A percentile compares a stretch with the other conserved stretches of the same genome.
Conservation (phyloP, 805 yeast species). For the Wickerhamiella shivajii region DNA sequence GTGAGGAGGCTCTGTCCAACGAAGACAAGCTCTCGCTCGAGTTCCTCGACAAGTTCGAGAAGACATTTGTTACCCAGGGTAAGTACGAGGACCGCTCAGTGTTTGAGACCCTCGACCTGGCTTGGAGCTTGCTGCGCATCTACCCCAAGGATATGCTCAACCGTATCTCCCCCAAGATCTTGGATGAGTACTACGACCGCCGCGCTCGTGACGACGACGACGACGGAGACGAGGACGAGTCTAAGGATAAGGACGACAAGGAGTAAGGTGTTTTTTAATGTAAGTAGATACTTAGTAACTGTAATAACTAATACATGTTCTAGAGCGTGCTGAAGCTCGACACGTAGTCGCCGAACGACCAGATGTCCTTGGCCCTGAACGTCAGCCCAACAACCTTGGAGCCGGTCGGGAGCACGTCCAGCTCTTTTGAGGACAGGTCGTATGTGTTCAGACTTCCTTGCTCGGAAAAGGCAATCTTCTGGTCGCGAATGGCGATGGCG, state of each 20-base stretch:
- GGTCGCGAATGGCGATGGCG: too few relatives aligned
- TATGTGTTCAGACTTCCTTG: too few relatives aligned
- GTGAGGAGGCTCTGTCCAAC: conserved; percentile 96
- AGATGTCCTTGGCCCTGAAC: too few relatives aligned
- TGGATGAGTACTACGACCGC: conserved; percentile 81
- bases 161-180: conserved; percentile 95
- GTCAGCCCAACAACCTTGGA: too few relatives aligned
- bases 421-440: too few relatives aligned
- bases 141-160: conserved; percentile 98
- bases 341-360: too few relatives aligned
- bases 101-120: conserved; percentile 91
- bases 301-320: not conserved
- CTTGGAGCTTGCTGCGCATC: conserved; percentile 95
- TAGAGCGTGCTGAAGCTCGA: too few relatives aligned
- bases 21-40: conserved; percentile 96
- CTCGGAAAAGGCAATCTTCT: too few relatives aligned
- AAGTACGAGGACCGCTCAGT: conserved; percentile 92
- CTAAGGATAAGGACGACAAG: too few relatives aligned
- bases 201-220: conserved; percentile 30
- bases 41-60: conserved; percentile 94
- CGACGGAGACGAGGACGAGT: conserved; percentile 28
- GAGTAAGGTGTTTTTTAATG: conserved; percentile 13
- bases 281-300: not conserved
- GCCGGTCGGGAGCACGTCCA: too few relatives aligned
- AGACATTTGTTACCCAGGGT: conserved; percentile 89